Base-by-base conservation (phyloP, 2,329 filamentous ascomycete genomes). In the Trichoderma sp. region DNA sequence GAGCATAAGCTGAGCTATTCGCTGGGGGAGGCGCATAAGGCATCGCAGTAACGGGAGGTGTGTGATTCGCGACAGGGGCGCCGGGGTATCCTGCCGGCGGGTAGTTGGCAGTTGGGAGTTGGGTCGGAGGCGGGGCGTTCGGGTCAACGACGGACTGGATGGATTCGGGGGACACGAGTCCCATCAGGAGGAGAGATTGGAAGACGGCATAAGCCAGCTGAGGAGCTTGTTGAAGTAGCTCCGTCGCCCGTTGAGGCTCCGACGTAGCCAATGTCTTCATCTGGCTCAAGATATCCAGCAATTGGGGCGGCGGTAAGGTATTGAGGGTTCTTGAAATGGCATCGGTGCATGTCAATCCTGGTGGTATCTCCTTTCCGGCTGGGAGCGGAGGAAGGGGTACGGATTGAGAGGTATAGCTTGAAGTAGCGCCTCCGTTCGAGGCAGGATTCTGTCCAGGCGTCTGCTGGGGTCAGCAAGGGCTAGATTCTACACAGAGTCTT, bases 171-270 rank as follows among this genome's bases (percentile, higher is more conserved):
- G 95, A 94, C 67, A 98, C 93, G 10, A 98, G 88, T 54, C 93
- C 93, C 87, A 98, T 95, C 42, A 97, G 87, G 2, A 98, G 87
- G 10, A 98, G 86, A 27, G 94, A 92, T 80, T 98, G 94, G 81
- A 98, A 98, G 72, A 98, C 91, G 68, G 95, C 95, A 75, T 97
- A 98, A 5, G 92, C 89, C 53, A 99, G 88, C 80, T 99, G 95
- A 0, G 95, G 95, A 1, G 94, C 93, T 81, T 94, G 91, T 70
- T 90, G 86, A 50, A 99, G 87, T 48, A 98, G 88, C 75, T 97
- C 92, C 0, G 90, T 93, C 4, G 94, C 94, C 76, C 93, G 91
- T 22, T 86, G 85, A 2, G 94, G 93, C 73, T 98, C 93, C 27
- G 86, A 87, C 60, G 89, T 87, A n/a, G 92, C 92, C 13, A 98